Conservation (phyloP, 2,329 filamentous ascomycete species). For the Pseudogymnoascus sp. region DNA sequence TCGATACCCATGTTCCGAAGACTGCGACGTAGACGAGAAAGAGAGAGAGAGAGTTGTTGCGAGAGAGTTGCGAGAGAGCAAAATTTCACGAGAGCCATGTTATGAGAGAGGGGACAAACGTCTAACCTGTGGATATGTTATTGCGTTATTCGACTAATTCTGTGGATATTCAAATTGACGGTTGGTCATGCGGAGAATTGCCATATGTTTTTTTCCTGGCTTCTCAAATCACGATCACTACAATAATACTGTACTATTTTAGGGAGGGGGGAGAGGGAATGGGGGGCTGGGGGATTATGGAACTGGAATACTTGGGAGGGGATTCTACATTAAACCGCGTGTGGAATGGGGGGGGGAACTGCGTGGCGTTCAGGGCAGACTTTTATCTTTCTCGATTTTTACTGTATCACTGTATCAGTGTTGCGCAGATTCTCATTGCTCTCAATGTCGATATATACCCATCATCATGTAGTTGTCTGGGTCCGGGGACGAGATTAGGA, state of each 20-base stretch:
- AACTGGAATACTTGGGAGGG: neutral
- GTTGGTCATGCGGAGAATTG: neutral
- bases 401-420: constrained; percentile 1
- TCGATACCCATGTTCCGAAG: constrained; percentile 2
- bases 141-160: neutral
- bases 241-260: constrained; percentile 9
- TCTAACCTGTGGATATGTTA: neutral
- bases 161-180: neutral
- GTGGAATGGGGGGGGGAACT: neutral
- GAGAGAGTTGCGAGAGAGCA: neutral
- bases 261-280: neutral
- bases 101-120: neutral
- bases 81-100: neutral
- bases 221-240: constrained; percentile 8
- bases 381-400: neutral
- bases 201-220: neutral
- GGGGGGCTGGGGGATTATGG: neutral
- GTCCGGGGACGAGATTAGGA: neutral
- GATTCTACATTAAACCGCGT: neutral
- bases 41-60: neutral
- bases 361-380: neutral
- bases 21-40: constrained; percentile 1
- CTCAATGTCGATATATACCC: constrained; percentile 1
- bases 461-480: neutral
- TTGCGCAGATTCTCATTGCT: neutral